These are phyloP conservation scores for Arthromyces matolae DNA, from an alignment of 768 basidiomycete species.

Conservation along the genomic window DNA sequence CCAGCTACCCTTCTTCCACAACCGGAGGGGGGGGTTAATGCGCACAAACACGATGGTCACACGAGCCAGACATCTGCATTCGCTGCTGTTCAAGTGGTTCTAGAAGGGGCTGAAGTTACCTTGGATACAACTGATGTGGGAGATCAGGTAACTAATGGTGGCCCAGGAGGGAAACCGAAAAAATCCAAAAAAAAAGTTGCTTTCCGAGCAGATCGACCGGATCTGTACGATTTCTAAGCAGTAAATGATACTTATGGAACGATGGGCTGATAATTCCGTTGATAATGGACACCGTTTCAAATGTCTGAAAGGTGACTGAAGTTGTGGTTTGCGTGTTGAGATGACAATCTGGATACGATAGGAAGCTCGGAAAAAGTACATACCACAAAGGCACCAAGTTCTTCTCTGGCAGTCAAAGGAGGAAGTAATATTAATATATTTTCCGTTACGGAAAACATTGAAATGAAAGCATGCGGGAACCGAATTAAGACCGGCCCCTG, in stretches of 20 bases:
- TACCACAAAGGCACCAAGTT: no score
- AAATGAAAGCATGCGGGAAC: no score
- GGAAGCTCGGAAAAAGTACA: no score
- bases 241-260: not conserved
- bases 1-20: slow-evolving; percentile 20
- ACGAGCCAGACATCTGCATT: slow-evolving; percentile 17
- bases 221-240: slow-evolving; percentile 69
- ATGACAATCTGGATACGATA: no score
- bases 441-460: no score
- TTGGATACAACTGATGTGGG: slow-evolving; percentile 10
- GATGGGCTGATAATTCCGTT: not conserved
- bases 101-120: slow-evolving; percentile 32
- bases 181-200: slow-evolving; percentile 64
- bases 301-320: not conserved
- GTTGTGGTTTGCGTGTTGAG: no score
- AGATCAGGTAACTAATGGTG: slow-evolving; percentile 13
- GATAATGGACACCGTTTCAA: not conserved
- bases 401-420: no score
- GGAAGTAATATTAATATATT: no score
- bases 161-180: slow-evolving; percentile 30
- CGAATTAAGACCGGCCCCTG: no score
- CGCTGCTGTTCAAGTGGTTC: slow-evolving; percentile 41
- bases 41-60: slow-evolving; percentile 1
- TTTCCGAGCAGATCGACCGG: slow-evolving; percentile 63
- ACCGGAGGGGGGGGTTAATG: slow-evolving; percentile 12